phyloP scores from a whole-genome alignment of 1,284 basidiomycete species.

The Tilletia caries region DNA sequence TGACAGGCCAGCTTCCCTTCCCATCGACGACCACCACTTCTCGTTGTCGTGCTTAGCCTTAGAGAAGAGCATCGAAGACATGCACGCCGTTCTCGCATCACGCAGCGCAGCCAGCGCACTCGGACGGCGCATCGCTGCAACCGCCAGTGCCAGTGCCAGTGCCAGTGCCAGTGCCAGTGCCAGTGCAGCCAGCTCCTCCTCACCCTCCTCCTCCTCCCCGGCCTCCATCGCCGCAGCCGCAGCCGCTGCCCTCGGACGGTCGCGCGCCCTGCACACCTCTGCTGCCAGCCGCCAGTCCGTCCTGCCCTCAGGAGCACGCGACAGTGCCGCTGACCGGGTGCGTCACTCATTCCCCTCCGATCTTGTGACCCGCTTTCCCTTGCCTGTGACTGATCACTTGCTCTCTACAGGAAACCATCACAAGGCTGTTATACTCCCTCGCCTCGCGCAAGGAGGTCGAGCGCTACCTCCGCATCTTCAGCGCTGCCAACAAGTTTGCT shows the following conservation, averaged over 20 bases:
- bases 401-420: conserved; percentile 46
- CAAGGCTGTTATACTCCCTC: conserved; percentile 51
- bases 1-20: background rate
- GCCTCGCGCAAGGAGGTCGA: conserved; percentile 54
- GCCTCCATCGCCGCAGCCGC: background rate
- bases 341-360: background rate
- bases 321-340: conserved; percentile 7
- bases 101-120: background rate
- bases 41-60: too few species aligned
- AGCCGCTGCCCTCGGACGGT: background rate
- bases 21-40: background rate
- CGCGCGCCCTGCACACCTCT: background rate
- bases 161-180: background rate
- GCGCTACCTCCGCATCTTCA: conserved; percentile 53
- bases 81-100: conserved; percentile 1
- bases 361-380: too few species aligned
- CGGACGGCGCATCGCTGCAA: background rate
- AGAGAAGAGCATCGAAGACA: too few species aligned
- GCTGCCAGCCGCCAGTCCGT: background rate
- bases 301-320: background rate
- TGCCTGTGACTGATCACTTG: background rate
- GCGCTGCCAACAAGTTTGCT: conserved; percentile 52
- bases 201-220: background rate
- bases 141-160: background rate
- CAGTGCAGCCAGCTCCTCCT: background rate